Base-by-base conservation (phyloP, 345 rosid genomes). In the Anacardium occidentale region DNA sequence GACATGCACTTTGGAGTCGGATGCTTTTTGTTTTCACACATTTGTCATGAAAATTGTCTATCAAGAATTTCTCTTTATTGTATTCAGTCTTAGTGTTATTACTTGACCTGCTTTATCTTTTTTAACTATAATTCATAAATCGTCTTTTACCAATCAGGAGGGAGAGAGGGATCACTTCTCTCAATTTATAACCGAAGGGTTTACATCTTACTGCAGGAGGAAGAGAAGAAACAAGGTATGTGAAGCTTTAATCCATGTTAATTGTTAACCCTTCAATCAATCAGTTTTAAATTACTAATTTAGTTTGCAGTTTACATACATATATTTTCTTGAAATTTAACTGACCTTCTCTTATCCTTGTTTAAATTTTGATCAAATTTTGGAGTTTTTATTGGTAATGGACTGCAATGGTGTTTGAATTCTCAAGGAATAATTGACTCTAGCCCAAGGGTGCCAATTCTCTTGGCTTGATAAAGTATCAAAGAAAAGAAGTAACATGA, bases 121-220 rank as follows among this genome's bases (percentile, higher is more conserved):
- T 21, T 11, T 69, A 34, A 10, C n/a, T 32, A 42, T 57, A 66
- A 24, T 48, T 61, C 17, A 20, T 68, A 45, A 44, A 55, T 58
- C 25, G 48, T 78, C 62, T 50, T 26, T 53, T 24, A 51, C 73
- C 50, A 58, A 83, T 66, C 80, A 96, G 99, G 99, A 93, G 79
- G 88, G 75, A 55, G 98, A 96, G 81, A 89, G 99, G 81, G 97
- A 93, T 75, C 99, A 96, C 88, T 93, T 93, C 78, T 96, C 99
- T 60, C 97, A 91, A 73, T 96, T 96, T 76, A 89, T 96, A 68
- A 96, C 99, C 0, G 98, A 96, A 85, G 94, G 96, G 42, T 90
- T 91, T 82, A 87, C 92, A 47, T 88, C 95, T 73, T 96, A 96
- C 79, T 89, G 97, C 79, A 90, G 90, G 83, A 85, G 99, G 90